Evolutionary conservation across 495 filamentous ascomycete species (phyloP).

Genomic region (Xylaria venustula): DNA sequence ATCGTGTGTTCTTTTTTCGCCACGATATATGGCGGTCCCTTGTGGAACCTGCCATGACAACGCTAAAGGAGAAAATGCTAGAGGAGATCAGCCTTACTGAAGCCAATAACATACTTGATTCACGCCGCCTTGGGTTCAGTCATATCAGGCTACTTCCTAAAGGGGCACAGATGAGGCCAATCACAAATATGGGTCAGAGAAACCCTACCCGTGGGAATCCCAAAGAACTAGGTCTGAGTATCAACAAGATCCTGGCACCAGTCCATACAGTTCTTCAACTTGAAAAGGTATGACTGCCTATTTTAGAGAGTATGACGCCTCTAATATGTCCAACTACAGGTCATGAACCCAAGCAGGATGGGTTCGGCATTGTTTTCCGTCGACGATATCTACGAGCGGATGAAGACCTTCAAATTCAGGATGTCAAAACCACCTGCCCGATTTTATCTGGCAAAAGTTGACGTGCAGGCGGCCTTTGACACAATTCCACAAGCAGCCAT

Average conservation of each 20-base stretch:
- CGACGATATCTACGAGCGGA: constrained; percentile 72
- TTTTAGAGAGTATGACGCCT: not conserved
- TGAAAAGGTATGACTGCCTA: constrained; percentile 57
- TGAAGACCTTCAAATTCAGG: constrained; percentile 66
- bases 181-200: constrained; percentile 78
- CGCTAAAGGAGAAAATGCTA: constrained; percentile 73
- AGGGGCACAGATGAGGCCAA: constrained; percentile 63
- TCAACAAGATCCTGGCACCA: constrained; percentile 78
- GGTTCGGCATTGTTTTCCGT: constrained; percentile 79
- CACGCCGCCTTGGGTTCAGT: constrained; percentile 68
- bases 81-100: constrained; percentile 65
- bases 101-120: constrained; percentile 58
- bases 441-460: constrained; percentile 83
- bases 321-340: constrained; percentile 28
- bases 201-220: constrained; percentile 51
- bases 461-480: constrained; percentile 91
- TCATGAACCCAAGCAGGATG: constrained; percentile 56
- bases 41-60: constrained; percentile 66
- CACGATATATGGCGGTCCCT: constrained; percentile 87
- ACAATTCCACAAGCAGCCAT: constrained; percentile 82
- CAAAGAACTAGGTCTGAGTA: constrained; percentile 63
- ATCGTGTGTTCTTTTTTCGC: constrained; percentile 88
- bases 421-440: constrained; percentile 29
- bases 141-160: constrained; percentile 83
- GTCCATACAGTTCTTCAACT: constrained; percentile 73